phyloP scores from a whole-genome alignment of 169 alveolate genomes.

The Eimeria tenella region DNA sequence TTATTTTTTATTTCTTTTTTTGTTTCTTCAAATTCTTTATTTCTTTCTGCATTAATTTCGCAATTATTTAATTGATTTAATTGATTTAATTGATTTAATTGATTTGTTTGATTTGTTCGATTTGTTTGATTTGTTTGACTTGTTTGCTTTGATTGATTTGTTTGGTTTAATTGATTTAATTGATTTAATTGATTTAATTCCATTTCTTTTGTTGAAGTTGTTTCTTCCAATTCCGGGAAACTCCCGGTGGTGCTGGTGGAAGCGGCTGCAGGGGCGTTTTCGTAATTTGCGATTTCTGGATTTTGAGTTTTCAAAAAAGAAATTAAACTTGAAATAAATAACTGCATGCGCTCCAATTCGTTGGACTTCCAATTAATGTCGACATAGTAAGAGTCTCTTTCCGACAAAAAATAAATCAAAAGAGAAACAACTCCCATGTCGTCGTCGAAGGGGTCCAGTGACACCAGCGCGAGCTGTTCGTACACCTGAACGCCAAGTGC shows the following conservation, averaged over 20 bases:
- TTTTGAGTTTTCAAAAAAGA: not conserved
- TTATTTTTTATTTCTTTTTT: not conserved
- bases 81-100: too few relatives aligned
- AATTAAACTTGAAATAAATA: constrained; percentile 78
- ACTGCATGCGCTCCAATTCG: constrained; percentile 80
- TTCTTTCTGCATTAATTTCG: not conserved
- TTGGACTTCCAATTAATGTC: constrained; percentile 83
- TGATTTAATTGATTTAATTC: too few relatives aligned
- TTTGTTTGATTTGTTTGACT: too few relatives aligned
- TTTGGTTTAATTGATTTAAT: too few relatives aligned
- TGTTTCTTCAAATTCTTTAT: not conserved
- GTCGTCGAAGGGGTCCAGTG: constrained; percentile 81
- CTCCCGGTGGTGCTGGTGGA: not conserved
- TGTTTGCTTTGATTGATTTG: too few relatives aligned
- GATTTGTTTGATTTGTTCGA: not conserved
- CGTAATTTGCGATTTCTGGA: too few relatives aligned
- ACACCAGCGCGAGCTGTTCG: constrained; percentile 27
- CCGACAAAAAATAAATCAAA: constrained; percentile 81
- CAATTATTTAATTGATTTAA: too few relatives aligned
- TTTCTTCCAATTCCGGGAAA: too few relatives aligned
- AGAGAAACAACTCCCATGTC: constrained; percentile 83
- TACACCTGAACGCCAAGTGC: constrained; percentile 59
- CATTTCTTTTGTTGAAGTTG: too few relatives aligned
- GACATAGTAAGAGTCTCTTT: constrained; percentile 83
- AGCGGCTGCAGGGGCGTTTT: not conserved